Evolutionary conservation across 1,284 basidiomycete species (phyloP).

Genomic region (Ganoderma sp.): DNA sequence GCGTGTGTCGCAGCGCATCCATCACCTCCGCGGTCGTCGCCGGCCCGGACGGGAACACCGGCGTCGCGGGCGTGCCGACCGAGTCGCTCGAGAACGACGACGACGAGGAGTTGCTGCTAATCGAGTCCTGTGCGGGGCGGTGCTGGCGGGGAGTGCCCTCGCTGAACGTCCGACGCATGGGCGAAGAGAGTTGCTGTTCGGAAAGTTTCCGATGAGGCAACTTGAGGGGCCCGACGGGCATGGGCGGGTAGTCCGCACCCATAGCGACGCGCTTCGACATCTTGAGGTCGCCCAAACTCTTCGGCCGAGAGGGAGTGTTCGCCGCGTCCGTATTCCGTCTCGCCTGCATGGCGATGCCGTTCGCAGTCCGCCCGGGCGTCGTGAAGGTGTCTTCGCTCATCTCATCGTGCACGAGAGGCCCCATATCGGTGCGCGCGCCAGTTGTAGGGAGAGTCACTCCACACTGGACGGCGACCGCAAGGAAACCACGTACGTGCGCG

Average conservation of each 20-base stretch:
- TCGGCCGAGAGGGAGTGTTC: slow-evolving; percentile 50
- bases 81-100: slow-evolving; percentile 60
- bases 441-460: slow-evolving; percentile 75
- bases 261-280: slow-evolving; percentile 39
- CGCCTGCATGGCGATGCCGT: slow-evolving; percentile 34
- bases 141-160: slow-evolving; percentile 41
- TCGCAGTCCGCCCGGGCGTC: slow-evolving; percentile 30
- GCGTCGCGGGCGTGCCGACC: slow-evolving; percentile 48
- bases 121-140: slow-evolving; percentile 51
- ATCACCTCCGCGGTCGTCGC: slow-evolving; percentile 69
- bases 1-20: slow-evolving; percentile 72
- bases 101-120: slow-evolving; percentile 72
- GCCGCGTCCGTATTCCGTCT: slow-evolving; percentile 36
- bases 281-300: slow-evolving; percentile 61
- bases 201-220: slow-evolving; percentile 27
- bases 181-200: slow-evolving; percentile 29
- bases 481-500: slow-evolving; percentile 71
- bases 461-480: slow-evolving; percentile 78
- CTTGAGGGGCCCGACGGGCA: slow-evolving; percentile 36
- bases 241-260: slow-evolving; percentile 34
- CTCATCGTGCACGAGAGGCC: slow-evolving; percentile 35
- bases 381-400: slow-evolving; percentile 33
- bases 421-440: slow-evolving; percentile 38
- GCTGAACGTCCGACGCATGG: slow-evolving; percentile 26
- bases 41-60: slow-evolving; percentile 72